Percentiles rank a stretch among this genome's conserved stretches.
Conservation (phyloP, 1,284 basidiomycete genomes). For the Moesziomyces parantarcticus region DNA sequence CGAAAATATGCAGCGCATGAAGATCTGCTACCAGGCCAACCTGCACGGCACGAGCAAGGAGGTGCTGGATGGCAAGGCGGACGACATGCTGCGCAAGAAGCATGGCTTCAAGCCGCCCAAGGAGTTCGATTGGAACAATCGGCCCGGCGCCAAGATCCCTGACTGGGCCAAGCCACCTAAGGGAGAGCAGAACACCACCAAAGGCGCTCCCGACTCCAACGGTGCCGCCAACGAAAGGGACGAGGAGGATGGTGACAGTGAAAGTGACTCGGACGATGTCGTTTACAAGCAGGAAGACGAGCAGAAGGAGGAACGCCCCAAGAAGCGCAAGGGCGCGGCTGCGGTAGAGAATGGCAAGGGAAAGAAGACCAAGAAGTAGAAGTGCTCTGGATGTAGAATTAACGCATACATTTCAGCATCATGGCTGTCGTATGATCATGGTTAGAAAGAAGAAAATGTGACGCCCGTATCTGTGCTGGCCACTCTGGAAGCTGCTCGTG, state of each 20-base stretch:
- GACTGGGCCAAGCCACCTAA: slow-evolving; percentile 54
- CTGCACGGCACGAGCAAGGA: slow-evolving; percentile 52
- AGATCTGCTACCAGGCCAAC: slow-evolving; percentile 48
- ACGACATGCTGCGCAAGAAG: slow-evolving; percentile 50
- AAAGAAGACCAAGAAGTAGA: slow-evolving; percentile 34
- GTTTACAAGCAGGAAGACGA: slow-evolving; percentile 35
- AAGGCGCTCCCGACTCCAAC: slow-evolving; percentile 10
- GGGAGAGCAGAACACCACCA: slow-evolving; percentile 24
- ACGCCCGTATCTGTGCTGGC: slow-evolving; percentile 55
- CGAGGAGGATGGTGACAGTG: slow-evolving; percentile 20
- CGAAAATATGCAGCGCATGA: slow-evolving; percentile 50
- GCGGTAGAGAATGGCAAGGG: slow-evolving; percentile 12
- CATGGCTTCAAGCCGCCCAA: slow-evolving; percentile 46
- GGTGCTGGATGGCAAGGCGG: slow-evolving; percentile 55
- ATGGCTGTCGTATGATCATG: not conserved
- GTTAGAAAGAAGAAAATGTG: slow-evolving; percentile 16
- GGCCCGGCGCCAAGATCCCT: slow-evolving; percentile 45
- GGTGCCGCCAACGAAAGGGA: slow-evolving; percentile 20
- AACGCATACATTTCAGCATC: no score
- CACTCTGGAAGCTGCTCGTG: slow-evolving; percentile 42
- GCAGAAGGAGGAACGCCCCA: slow-evolving; percentile 28
- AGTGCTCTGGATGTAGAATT: not conserved
- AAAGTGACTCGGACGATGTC: slow-evolving; percentile 26
- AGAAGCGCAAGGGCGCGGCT: slow-evolving; percentile 21
- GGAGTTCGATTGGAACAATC: slow-evolving; percentile 34